A percentile compares a stretch with the other conserved stretches of the same genome.
phyloP scores from a whole-genome alignment of 495 filamentous ascomycete species.

The Echria macrotheca region DNA sequence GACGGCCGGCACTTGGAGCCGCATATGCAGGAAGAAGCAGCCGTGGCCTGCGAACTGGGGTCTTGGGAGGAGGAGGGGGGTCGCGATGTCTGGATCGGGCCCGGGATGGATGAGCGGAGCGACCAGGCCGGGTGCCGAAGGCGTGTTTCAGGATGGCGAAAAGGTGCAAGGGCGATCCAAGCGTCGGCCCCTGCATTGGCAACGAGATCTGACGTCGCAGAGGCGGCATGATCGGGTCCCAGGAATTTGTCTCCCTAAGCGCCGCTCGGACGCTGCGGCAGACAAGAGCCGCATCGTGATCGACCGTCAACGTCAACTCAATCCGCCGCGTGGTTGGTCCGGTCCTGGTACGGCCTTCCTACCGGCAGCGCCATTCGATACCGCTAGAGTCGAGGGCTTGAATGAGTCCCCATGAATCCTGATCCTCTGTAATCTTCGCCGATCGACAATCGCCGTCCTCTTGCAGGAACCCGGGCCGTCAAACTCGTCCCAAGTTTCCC shows the following conservation, averaged over 20 bases:
- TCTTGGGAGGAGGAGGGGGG: conserved; percentile 3
- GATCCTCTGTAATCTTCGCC: conserved; percentile 11
- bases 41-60: neutral
- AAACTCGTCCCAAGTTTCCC: neutral
- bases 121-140: conserved; percentile 11
- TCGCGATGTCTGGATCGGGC: conserved; percentile 3
- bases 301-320: conserved; percentile 19
- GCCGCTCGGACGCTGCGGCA: conserved; percentile 19
- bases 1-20: conserved; percentile 3
- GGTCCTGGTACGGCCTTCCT: neutral
- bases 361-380: neutral
- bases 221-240: conserved; percentile 25
- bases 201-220: conserved; percentile 26
- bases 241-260: conserved; percentile 19
- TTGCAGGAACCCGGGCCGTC: conserved; percentile 1
- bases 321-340: neutral
- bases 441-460: neutral
- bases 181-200: conserved; percentile 24
- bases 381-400: conserved; percentile 1
- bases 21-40: conserved; percentile 3
- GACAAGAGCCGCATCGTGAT: conserved; percentile 26
- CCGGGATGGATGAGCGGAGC: neutral
- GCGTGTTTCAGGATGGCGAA: conserved; percentile 21
- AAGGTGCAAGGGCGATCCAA: conserved; percentile 22
- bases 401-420: conserved; percentile 3